phyloP scores from a whole-genome alignment of 768 basidiomycete species.

The Pluteus cervinus region DNA sequence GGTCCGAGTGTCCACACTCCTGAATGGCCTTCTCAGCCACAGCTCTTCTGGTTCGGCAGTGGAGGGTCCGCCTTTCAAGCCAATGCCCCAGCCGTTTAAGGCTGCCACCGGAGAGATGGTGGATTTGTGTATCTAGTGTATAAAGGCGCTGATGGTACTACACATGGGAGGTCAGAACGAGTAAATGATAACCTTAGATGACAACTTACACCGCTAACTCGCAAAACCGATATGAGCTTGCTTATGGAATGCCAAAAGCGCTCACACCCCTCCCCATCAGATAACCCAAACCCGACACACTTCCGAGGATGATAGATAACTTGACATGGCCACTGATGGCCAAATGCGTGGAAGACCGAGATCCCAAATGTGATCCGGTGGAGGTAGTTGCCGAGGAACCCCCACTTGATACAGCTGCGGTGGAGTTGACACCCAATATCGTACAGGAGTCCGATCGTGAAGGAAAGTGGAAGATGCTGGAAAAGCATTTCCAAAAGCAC shows the following conservation, averaged over 20 bases:
- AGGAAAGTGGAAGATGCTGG: slow-evolving; percentile 20
- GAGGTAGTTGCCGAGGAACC: slow-evolving; percentile 17
- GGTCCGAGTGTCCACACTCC: no score
- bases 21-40: no score
- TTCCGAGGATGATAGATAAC: slow-evolving; percentile 30
- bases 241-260: slow-evolving; percentile 26
- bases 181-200: no score
- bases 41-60: no score
- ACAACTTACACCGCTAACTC: no score
- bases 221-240: slow-evolving; percentile 11
- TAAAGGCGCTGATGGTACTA: no score
- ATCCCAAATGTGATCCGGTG: slow-evolving; percentile 21
- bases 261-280: slow-evolving; percentile 25
- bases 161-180: no score
- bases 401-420: slow-evolving; percentile 17
- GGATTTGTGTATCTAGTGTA: no score
- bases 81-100: no score
- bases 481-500: slow-evolving; percentile 25
- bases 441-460: slow-evolving; percentile 21
- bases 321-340: slow-evolving; percentile 34
- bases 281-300: slow-evolving; percentile 21
- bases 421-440: slow-evolving; percentile 32
- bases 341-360: slow-evolving; percentile 33
- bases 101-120: no score
- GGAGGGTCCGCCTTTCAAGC: no score